Percentiles rank a stretch among this genome's conserved stretches.
Evolutionary conservation across 331 rosid species (phyloP).

Genomic region (Malus hybrid): DNA sequence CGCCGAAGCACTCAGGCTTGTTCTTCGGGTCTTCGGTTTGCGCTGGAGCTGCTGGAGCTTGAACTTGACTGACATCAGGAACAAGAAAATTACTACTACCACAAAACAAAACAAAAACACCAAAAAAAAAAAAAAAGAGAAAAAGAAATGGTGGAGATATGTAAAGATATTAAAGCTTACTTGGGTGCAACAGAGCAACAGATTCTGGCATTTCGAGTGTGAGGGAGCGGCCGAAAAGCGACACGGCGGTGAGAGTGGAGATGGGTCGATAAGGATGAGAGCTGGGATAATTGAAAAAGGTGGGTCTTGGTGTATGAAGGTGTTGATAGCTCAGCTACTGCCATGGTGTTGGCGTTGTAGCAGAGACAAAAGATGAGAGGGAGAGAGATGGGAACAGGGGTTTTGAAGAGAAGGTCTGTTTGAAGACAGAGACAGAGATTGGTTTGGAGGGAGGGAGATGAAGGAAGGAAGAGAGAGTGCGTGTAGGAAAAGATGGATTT

Average conservation of each 20-base stretch:
- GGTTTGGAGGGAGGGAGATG: not conserved
- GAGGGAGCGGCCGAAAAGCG: constrained; percentile 32
- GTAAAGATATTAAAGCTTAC: constrained; percentile 25
- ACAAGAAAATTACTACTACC: not conserved
- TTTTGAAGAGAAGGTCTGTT: constrained; percentile 2
- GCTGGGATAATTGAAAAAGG: constrained; percentile 39
- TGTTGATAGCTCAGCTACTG: constrained; percentile 54
- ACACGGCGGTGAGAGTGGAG: constrained; percentile 24
- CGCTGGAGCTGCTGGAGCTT: constrained; percentile 40
- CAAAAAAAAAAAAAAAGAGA: too few relatives aligned
- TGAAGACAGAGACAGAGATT: constrained; percentile 3
- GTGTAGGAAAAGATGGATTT: not conserved
- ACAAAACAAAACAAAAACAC: not conserved
- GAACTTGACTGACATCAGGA: constrained; percentile 52
- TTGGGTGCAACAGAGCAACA: constrained; percentile 76
- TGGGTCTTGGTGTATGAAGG: constrained; percentile 33
- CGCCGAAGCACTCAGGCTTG: constrained; percentile 78
- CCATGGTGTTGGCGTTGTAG: constrained; percentile 76
- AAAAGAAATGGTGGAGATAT: not conserved
- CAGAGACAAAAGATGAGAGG: not conserved
- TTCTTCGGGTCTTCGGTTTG: constrained; percentile 33
- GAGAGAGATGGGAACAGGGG: not conserved
- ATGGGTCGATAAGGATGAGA: constrained; percentile 39
- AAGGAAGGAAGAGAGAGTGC: not conserved
- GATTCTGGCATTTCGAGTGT: constrained; percentile 28